phyloP scores from a whole-genome alignment of 1,139 yeast genomes.

The Taphrina populina region DNA sequence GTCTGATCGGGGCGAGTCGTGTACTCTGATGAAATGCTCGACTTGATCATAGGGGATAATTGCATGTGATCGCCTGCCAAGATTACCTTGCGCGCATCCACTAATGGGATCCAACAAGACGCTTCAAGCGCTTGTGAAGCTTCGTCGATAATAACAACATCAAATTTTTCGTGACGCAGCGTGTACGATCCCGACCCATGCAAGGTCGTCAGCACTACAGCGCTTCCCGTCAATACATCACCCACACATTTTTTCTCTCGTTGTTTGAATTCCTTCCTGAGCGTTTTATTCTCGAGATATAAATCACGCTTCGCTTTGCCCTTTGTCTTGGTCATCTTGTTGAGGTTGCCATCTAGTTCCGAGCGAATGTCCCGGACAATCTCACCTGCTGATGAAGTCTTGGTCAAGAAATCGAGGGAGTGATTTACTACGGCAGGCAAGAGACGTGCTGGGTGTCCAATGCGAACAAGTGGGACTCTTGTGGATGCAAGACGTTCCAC shows the following conservation, averaged over 20 bases:
- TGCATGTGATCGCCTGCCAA: conserved; percentile 72
- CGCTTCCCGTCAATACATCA: conserved; percentile 60
- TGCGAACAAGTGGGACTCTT: conserved; percentile 61
- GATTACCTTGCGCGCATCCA: conserved; percentile 61
- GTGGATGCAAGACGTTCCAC: conserved; percentile 63
- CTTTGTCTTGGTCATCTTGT: conserved; percentile 63
- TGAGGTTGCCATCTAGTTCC: conserved; percentile 66
- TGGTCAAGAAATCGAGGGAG: conserved; percentile 72
- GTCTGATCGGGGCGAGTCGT: conserved; percentile 55
- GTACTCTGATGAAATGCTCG: conserved; percentile 31
- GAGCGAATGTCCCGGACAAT: conserved; percentile 65
- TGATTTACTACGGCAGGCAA: conserved; percentile 63
- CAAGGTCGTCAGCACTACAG: conserved; percentile 74
- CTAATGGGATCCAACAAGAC: conserved; percentile 94
- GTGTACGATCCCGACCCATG: conserved; percentile 64
- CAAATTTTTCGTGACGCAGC: conserved; percentile 54
- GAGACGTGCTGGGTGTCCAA: conserved; percentile 92
- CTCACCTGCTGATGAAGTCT: conserved; percentile 60
- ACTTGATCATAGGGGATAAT: conserved; percentile 55
- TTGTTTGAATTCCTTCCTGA: conserved; percentile 65
- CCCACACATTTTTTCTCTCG: conserved; percentile 66
- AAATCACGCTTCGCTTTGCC: conserved; percentile 54
- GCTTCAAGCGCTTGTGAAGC: conserved; percentile 94
- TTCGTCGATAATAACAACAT: conserved; percentile 86
- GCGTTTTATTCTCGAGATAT: conserved; percentile 65